Conservation (phyloP, 148 eudicot species). For the Chenopodium album region DNA sequence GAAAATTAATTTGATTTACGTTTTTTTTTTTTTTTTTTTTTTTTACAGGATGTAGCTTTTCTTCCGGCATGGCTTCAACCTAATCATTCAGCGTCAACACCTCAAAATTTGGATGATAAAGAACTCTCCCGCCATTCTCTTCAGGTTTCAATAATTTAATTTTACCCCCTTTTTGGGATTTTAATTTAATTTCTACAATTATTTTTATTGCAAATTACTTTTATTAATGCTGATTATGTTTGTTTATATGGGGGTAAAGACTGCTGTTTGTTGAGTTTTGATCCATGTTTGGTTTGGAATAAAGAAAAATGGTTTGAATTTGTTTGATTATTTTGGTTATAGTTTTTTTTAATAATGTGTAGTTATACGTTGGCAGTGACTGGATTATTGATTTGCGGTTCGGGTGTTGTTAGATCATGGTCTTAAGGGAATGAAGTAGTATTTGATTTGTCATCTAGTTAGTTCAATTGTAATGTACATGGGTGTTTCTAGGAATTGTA, state of each 20-base stretch:
- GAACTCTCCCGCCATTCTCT: conserved; percentile 7
- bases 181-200: background rate
- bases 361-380: background rate
- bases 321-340: no score
- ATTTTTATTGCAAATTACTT: background rate
- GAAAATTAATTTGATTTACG: background rate
- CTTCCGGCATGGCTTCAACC: conserved; percentile 45
- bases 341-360: background rate
- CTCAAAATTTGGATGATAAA: background rate
- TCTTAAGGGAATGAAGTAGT: no score
- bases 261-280: background rate
- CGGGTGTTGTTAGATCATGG: no score
- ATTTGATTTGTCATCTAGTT: no score
- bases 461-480: no score
- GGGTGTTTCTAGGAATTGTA: no score
- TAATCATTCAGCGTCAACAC: conserved; percentile 13
- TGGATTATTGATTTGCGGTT: no score
- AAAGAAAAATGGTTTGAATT: no score
- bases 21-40: background rate
- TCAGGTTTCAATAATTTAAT: conserved; percentile 16
- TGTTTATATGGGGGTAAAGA: background rate
- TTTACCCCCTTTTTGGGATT: background rate
- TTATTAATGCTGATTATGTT: background rate
- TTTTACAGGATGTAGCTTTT: conserved; percentile 35
- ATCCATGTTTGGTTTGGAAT: background rate